phyloP scores from a whole-genome alignment of 169 alveolate genomes.

The Plasmodium blacklocki region DNA sequence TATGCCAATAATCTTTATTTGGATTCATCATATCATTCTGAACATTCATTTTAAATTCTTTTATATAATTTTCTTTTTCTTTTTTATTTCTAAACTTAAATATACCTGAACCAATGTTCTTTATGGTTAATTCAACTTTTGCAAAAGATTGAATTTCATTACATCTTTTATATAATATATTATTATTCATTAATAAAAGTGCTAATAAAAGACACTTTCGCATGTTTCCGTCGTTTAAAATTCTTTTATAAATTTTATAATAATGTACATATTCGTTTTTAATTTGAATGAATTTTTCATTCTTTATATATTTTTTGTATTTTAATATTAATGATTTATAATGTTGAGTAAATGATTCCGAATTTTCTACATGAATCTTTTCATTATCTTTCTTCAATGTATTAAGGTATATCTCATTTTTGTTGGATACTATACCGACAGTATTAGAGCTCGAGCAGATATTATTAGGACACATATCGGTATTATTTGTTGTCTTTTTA shows the following conservation, averaged over 20 bases:
- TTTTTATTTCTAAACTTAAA: slow-evolving; percentile 50
- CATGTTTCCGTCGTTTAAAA: slow-evolving; percentile 25
- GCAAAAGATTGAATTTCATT: slow-evolving; percentile 29
- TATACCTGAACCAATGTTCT: slow-evolving; percentile 68
- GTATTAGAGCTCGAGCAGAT: background rate
- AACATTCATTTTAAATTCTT: slow-evolving; percentile 27
- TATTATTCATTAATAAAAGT: slow-evolving; percentile 61
- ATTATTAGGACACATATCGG: slow-evolving; percentile 1
- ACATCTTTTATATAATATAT: slow-evolving; percentile 10
- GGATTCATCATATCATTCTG: slow-evolving; percentile 69
- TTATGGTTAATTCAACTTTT: slow-evolving; percentile 35
- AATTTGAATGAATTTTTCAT: slow-evolving; percentile 21
- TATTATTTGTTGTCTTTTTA: background rate
- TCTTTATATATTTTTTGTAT: slow-evolving; percentile 38
- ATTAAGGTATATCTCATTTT: background rate
- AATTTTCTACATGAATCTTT: background rate
- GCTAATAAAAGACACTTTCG: slow-evolving; percentile 7
- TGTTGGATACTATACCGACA: background rate
- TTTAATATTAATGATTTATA: slow-evolving; percentile 29
- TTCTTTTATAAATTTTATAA: slow-evolving; percentile 23
- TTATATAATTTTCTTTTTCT: slow-evolving; percentile 61
- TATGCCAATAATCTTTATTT: slow-evolving; percentile 72
- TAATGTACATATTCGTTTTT: slow-evolving; percentile 50
- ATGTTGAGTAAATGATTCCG: slow-evolving; percentile 39
- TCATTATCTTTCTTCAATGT: background rate